Evolutionary conservation across 1,139 yeast genomes (phyloP).

Genomic region (Suhomyces bribrorum): DNA sequence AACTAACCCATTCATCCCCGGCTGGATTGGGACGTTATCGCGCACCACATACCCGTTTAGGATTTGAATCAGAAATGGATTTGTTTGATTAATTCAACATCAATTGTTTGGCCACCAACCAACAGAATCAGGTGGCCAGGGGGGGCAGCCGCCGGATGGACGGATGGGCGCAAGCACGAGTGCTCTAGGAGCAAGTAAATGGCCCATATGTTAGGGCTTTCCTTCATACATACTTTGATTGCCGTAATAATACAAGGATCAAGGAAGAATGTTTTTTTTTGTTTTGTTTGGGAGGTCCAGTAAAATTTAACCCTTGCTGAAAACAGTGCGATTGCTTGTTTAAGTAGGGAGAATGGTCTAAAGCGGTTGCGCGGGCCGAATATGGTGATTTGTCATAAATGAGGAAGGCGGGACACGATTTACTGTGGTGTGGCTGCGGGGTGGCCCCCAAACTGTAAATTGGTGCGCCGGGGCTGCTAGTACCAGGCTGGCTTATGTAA

Average conservation of each 20-base stretch:
- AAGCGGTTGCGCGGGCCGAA: conserved; percentile 13
- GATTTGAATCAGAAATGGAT: neutral
- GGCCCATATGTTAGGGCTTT: conserved; percentile 3
- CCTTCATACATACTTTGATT: conserved; percentile 10
- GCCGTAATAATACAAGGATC: conserved; percentile 12
- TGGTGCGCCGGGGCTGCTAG: neutral
- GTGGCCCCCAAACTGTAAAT: neutral
- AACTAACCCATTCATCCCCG: neutral
- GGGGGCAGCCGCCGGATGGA: neutral
- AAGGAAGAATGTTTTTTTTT: conserved; percentile 13
- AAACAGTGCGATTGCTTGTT: conserved; percentile 15
- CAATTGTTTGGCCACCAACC: neutral
- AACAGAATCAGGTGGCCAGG: neutral
- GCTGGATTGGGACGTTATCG: neutral
- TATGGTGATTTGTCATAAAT: conserved; percentile 16
- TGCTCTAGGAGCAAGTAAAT: neutral
- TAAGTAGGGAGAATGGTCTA: conserved; percentile 14
- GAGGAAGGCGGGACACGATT: conserved; percentile 14
- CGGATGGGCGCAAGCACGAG: neutral
- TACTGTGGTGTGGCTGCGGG: conserved; percentile 6
- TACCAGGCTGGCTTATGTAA: neutral
- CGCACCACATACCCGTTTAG: neutral
- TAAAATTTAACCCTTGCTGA: conserved; percentile 14
- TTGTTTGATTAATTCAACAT: neutral
- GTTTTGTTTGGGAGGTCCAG: conserved; percentile 12